Evolutionary conservation across 1,139 yeast genomes (phyloP), one percentile per base, ranked within the genome.

Genomic region (Wickerhamiella pararugosa): DNA sequence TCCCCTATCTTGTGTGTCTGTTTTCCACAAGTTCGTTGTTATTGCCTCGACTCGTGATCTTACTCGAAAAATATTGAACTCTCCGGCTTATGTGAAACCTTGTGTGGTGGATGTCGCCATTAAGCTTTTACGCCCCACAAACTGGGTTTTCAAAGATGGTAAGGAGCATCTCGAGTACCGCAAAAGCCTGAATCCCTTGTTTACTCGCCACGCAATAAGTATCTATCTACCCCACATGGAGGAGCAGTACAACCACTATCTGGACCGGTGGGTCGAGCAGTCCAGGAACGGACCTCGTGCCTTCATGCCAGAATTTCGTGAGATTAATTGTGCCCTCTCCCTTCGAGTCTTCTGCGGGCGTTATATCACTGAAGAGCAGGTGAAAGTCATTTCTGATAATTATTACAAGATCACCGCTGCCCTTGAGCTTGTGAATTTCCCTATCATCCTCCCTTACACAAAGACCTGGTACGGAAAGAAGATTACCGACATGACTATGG

Each of bases 111-210:
- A 90, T 59, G 97, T 86, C 43, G 98, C 97, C 21, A 69, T 76
- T 51, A 90, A 87, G 65, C 83, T 90, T 53, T 69, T 90, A 57
- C 75, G 97, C 63, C 96, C 97, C 37, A 70, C 90, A 41, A 90
- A 87, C 67, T 90, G 98, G 98, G 98, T 90, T 39, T 90, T 90
- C 61, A 66, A 86, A 56, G 98, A 90, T 58, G 98, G 98, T 53
- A 84, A 86, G 66, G 92, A 76, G 29, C 98, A 90, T 57, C 75
- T 78, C 47, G 98, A 90, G 62, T 90, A 87, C 66, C 77, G 98
- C 63, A 77, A 79, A 59, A 78, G 93, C 15, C 69, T 90, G 57
- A 90, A 90, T 59, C 94, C 94, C 7, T 70, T 90, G 47, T 90
- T 90, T 63, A 79, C 94, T 10, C 75, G 76, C 51, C 70, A 73